Percentiles rank a stretch among this genome's conserved stretches.
phyloP scores from a whole-genome alignment of 75 land plant genomes.

The Ceratopteris richardii region DNA sequence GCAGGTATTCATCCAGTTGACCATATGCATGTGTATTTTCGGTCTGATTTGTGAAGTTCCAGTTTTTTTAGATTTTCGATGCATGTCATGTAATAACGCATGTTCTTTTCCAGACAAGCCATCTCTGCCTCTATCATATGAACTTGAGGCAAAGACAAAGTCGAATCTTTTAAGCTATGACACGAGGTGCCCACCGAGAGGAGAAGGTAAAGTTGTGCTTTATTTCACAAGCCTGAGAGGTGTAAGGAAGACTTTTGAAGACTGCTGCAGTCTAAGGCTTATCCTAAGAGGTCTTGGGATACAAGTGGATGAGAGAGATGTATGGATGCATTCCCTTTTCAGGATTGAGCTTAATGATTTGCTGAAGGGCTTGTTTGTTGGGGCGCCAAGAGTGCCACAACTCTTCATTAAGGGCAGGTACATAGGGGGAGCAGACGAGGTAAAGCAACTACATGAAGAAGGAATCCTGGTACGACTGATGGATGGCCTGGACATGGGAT shows the following conservation, averaged over 20 bases:
- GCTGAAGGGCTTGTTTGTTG: constrained; percentile 7
- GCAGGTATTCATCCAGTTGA: not conserved
- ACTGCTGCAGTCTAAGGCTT: constrained; percentile 19
- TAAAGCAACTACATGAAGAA: constrained; percentile 16
- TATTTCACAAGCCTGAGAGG: constrained; percentile 36
- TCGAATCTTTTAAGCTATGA: not conserved
- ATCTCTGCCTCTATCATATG: too few species aligned
- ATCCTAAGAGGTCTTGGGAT: constrained; percentile 21
- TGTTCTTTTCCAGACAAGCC: too few species aligned
- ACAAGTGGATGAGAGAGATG: constrained; percentile 32
- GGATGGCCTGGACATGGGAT: constrained; percentile 15
- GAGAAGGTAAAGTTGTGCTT: constrained; percentile 28
- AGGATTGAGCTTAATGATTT: constrained; percentile 12
- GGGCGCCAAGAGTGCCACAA: constrained; percentile 12
- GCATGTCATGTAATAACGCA: too few species aligned
- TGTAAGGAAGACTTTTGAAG: constrained; percentile 30
- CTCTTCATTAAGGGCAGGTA: constrained; percentile 30
- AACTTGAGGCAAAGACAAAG: too few species aligned
- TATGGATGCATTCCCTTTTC: constrained; percentile 32
- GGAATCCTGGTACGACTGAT: constrained; percentile 18
- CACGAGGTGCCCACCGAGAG: constrained; percentile 16
- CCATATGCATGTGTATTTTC: not conserved
- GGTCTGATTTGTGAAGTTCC: too few species aligned
- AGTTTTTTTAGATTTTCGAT: too few species aligned
- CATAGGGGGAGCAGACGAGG: constrained; percentile 35